These are phyloP conservation scores for Porphyridium purpureum DNA, from an alignment of 23 red algal species.

Conservation along the genomic window DNA sequence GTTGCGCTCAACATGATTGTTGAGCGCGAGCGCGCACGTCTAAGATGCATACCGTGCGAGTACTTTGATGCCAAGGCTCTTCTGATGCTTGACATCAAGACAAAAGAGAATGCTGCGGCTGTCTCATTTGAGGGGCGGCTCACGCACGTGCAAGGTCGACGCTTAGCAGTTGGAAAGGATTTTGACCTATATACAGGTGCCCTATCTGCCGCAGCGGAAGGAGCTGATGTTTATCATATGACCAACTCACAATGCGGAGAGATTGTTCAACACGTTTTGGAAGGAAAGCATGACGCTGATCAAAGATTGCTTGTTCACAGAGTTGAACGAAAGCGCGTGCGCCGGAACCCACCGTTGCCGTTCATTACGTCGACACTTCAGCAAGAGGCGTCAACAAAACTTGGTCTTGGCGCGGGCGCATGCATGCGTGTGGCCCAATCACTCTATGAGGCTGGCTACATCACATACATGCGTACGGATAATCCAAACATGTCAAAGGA, in stretches of 20 bases:
- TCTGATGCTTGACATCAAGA: conserved; percentile 5
- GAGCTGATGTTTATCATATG: neutral
- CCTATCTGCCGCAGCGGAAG: conserved; percentile 1
- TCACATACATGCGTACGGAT: conserved; percentile 99
- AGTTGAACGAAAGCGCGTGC: conserved; percentile 5
- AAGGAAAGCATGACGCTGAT: conserved; percentile 7
- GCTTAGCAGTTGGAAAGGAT: conserved; percentile 64
- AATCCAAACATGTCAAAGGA: conserved; percentile 58
- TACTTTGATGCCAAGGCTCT: conserved; percentile 22
- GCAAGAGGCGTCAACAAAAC: conserved; percentile 56
- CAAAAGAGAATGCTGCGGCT: too few relatives aligned
- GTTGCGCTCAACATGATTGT: conserved; percentile 87
- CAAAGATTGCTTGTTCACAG: conserved; percentile 11
- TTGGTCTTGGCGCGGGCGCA: conserved; percentile 46
- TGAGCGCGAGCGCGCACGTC: conserved; percentile 43
- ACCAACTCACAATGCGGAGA: too few relatives aligned
- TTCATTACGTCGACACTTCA: conserved; percentile 94
- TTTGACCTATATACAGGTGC: conserved; percentile 45
- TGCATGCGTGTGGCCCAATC: conserved; percentile 80
- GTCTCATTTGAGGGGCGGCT: conserved; percentile 6
- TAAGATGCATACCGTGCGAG: conserved; percentile 25
- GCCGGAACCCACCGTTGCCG: conserved; percentile 32
- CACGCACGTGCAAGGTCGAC: conserved; percentile 5
- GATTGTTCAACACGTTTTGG: neutral
- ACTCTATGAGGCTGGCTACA: conserved; percentile 79